Evolutionary conservation across 148 eudicot genomes (phyloP).

Genomic region (Mesembryanthemum crystallinum): DNA sequence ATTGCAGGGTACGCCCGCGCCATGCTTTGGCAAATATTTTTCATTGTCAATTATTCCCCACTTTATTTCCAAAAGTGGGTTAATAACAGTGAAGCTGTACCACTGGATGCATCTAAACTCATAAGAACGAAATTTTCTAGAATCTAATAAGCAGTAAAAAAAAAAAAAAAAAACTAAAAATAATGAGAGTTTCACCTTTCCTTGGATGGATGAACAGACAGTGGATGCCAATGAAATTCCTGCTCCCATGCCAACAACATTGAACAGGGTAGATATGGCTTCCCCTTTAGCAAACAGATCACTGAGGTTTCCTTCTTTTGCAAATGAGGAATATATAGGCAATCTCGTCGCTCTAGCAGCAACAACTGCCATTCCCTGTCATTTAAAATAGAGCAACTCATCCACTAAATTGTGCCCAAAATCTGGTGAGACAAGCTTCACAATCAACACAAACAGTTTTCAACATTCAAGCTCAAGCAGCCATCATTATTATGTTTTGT

Average conservation of each 20-base stretch:
- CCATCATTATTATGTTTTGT: not conserved
- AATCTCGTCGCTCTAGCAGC: slow-evolving; percentile 98
- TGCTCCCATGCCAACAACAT: slow-evolving; percentile 82
- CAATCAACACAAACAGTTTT: not conserved
- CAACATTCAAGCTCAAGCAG: not conserved
- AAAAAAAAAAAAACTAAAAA: not conserved
- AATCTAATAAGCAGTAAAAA: not conserved
- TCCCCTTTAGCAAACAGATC: slow-evolving; percentile 98
- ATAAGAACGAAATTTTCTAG: too few relatives aligned
- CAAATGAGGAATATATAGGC: slow-evolving; percentile 96
- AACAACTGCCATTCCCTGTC: slow-evolving; percentile 96
- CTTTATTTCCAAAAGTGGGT: not conserved
- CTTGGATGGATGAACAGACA: slow-evolving; percentile 86
- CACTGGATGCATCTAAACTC: not conserved
- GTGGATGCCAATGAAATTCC: slow-evolving; percentile 93
- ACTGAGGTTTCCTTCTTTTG: slow-evolving; percentile 97
- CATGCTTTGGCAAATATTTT: not conserved
- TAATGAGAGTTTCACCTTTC: slow-evolving; percentile 56
- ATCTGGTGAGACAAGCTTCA: not conserved
- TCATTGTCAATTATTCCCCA: not conserved
- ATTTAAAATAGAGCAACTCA: slow-evolving; percentile 15
- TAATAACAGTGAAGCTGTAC: not conserved
- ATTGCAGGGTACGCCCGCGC: not conserved
- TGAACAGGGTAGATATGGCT: slow-evolving; percentile 91
- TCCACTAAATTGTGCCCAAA: slow-evolving; percentile 5